phyloP scores from a whole-genome alignment of 2,329 filamentous ascomycete genomes.

The Xylaria digitata region DNA sequence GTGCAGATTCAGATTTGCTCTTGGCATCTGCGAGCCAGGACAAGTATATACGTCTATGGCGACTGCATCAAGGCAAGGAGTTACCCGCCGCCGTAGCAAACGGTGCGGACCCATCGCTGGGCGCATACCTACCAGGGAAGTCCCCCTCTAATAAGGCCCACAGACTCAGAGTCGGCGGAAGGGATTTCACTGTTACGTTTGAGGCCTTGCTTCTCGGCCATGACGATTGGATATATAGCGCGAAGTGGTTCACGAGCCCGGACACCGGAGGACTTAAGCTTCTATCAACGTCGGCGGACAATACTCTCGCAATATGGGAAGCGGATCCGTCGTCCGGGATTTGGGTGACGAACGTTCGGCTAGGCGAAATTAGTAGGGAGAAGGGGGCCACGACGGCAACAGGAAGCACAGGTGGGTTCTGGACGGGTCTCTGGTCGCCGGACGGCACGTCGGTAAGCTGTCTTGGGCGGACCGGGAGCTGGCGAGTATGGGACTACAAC shows the following conservation, averaged over 20 bases:
- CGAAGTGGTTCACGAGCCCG: constrained; percentile 73
- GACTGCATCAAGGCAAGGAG: constrained; percentile 77
- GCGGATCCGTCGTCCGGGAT: constrained; percentile 85
- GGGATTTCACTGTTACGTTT: constrained; percentile 85
- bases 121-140: constrained; percentile 71
- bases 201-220: constrained; percentile 94
- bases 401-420: constrained; percentile 94
- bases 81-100: constrained; percentile 67
- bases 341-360: constrained; percentile 85
- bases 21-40: constrained; percentile 96
- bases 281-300: constrained; percentile 92
- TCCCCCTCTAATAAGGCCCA: constrained; percentile 92
- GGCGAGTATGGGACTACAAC: constrained; percentile 84
- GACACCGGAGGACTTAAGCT: constrained; percentile 71
- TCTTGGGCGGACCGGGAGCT: constrained; percentile 90
- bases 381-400: constrained; percentile 98
- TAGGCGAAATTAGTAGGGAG: constrained; percentile 93
- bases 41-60: constrained; percentile 96
- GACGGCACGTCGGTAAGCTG: constrained; percentile 79
- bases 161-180: constrained; percentile 70
- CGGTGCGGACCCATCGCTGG: constrained; percentile 66
- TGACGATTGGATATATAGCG: constrained; percentile 98
- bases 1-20: constrained; percentile 72
- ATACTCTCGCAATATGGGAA: constrained; percentile 93
- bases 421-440: constrained; percentile 93